Evolutionary conservation across 2,329 filamentous ascomycete genomes (phyloP).

Genomic region (Peltaster fructicola): DNA sequence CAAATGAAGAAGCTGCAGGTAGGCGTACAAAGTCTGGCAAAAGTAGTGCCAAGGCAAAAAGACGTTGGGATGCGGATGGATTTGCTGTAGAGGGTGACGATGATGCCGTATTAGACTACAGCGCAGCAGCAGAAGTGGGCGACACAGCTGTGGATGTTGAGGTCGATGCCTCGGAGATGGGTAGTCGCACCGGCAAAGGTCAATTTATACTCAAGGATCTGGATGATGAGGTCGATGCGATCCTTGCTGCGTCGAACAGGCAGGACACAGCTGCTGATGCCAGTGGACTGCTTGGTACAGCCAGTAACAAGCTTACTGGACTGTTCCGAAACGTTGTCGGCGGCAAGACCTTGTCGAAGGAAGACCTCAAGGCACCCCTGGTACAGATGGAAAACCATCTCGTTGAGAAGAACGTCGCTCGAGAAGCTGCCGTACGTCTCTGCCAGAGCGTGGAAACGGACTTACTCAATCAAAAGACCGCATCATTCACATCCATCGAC

Average conservation of each 20-base stretch:
- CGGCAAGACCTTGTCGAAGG: conserved; percentile 76
- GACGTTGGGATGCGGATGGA: conserved; percentile 85
- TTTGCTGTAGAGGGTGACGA: conserved; percentile 69
- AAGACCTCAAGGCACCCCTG: conserved; percentile 79
- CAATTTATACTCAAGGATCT: conserved; percentile 89
- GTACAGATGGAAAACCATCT: conserved; percentile 94
- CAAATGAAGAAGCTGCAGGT: conserved; percentile 59
- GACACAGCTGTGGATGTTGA: conserved; percentile 44
- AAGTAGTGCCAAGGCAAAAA: conserved; percentile 58
- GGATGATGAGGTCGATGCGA: conserved; percentile 81
- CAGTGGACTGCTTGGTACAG: conserved; percentile 58
- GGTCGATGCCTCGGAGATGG: conserved; percentile 68
- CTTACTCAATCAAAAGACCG: conserved; percentile 77
- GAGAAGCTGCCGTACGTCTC: conserved; percentile 78
- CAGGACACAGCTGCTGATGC: conserved; percentile 40
- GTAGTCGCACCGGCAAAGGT: conserved; percentile 65
- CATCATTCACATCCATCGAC: conserved; percentile 66
- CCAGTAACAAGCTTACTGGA: conserved; percentile 66
- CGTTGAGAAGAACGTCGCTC: conserved; percentile 86
- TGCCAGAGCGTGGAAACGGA: conserved; percentile 86
- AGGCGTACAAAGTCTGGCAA: conserved; percentile 32
- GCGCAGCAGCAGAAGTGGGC: conserved; percentile 37
- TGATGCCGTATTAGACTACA: conserved; percentile 73
- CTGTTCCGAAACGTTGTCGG: conserved; percentile 91
- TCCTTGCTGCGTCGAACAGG: conserved; percentile 63